phyloP scores from a whole-genome alignment of 257 asterid genomes.

The Solanum medicagineum region DNA sequence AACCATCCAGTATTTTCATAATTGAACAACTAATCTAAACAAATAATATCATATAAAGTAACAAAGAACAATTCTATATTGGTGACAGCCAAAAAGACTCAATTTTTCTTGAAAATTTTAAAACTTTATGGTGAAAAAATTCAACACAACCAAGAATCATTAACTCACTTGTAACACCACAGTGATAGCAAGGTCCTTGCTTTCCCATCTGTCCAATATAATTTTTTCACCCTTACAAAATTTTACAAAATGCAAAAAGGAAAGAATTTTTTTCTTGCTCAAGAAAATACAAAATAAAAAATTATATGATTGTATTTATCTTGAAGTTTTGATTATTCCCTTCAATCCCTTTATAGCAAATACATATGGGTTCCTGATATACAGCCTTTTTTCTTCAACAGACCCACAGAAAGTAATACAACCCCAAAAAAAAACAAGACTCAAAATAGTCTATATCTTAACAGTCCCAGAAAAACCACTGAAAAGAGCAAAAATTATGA shows the following conservation, averaged over 20 bases:
- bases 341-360: constrained; percentile 18
- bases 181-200: constrained; percentile 99
- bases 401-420: constrained; percentile 4
- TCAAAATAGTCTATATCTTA: constrained; percentile 8
- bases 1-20: constrained; percentile 11
- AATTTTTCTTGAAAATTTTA: background rate
- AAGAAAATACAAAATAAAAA: background rate
- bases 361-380: constrained; percentile 21
- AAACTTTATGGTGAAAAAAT: background rate
- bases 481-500: constrained; percentile 21
- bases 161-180: constrained; percentile 99
- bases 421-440: constrained; percentile 21
- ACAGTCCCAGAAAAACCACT: constrained; percentile 44
- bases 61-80: constrained; percentile 6
- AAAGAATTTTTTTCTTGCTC: background rate
- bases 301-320: background rate
- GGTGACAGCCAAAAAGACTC: constrained; percentile 12
- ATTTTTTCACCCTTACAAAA: background rate
- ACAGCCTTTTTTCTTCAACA: constrained; percentile 20
- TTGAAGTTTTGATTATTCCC: constrained; percentile 14
- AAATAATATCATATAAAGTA: constrained; percentile 10
- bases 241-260: constrained; percentile 8
- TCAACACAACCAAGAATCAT: background rate
- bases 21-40: constrained; percentile 22
- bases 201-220: constrained; percentile 62